Conservation (phyloP, 202 grass and related monocot species). For the Brachypodium distachyon region DNA sequence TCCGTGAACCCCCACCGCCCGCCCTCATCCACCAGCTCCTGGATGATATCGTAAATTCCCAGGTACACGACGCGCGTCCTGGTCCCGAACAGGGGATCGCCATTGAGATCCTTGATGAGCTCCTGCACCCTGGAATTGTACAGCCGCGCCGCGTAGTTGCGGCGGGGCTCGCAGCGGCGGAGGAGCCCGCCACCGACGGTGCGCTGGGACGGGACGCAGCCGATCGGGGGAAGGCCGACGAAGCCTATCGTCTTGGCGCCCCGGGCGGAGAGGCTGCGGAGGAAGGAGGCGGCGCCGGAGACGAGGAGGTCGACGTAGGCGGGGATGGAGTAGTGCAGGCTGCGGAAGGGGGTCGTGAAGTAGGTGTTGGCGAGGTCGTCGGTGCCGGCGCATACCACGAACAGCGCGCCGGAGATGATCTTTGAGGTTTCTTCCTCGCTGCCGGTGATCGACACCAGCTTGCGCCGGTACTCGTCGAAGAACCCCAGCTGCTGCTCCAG, state of each 20-base stretch:
- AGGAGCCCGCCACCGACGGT: conserved; percentile 42
- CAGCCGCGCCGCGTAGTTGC: conserved; percentile 46
- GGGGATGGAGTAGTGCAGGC: conserved; percentile 45
- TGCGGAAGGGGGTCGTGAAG: conserved; percentile 55
- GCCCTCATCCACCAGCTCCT: conserved; percentile 29
- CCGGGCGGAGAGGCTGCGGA: conserved; percentile 19
- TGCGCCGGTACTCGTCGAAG: conserved; percentile 54
- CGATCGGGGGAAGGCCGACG: conserved; percentile 56
- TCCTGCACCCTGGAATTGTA: conserved; percentile 42
- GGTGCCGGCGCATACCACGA: conserved; percentile 43
- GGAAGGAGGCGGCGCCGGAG: conserved; percentile 25
- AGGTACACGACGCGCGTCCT: conserved; percentile 30
- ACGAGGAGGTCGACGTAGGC: conserved; percentile 63
- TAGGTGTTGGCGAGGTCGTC: conserved; percentile 86
- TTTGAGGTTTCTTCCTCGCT: conserved; percentile 32
- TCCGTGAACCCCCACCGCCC: conserved; percentile 41
- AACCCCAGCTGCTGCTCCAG: conserved; percentile 43
- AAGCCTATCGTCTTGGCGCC: conserved; percentile 50
- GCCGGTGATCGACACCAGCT: conserved; percentile 38
- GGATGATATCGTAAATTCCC: conserved; percentile 45
- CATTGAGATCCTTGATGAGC: conserved; percentile 6
- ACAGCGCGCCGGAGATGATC: conserved; percentile 42
- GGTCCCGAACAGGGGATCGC: background rate
- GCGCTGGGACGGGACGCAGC: conserved; percentile 74
- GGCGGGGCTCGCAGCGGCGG: conserved; percentile 30